Evolutionary conservation across 768 basidiomycete genomes (phyloP).

Genomic region (Boletales sp.): DNA sequence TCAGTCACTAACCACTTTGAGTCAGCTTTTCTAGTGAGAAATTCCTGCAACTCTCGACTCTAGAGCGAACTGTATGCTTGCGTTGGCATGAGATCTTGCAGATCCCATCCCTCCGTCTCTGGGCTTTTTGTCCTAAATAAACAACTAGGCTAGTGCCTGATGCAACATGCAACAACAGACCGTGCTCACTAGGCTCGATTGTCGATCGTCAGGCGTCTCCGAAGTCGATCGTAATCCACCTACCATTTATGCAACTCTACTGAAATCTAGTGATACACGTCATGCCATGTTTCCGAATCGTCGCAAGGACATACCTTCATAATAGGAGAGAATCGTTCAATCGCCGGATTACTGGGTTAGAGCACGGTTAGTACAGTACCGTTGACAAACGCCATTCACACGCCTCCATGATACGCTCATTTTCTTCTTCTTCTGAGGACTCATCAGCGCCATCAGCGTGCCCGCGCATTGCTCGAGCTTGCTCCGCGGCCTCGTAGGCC

Average conservation of each 20-base stretch:
- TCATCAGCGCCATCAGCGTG: no score
- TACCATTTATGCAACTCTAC: conserved; percentile 28
- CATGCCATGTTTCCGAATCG: neutral
- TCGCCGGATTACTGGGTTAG: no score
- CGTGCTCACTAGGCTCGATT: conserved; percentile 18
- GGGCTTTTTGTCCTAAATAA: conserved; percentile 32
- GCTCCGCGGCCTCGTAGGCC: no score
- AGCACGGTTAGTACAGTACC: no score
- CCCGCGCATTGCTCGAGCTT: no score
- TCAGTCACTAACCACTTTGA: conserved; percentile 31
- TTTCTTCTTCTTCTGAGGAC: no score
- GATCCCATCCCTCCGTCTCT: conserved; percentile 39
- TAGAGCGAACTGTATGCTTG: conserved; percentile 39
- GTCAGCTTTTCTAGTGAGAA: conserved; percentile 38
- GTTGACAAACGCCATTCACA: no score
- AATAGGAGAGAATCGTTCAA: no score
- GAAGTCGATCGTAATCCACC: conserved; percentile 9
- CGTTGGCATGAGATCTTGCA: conserved; percentile 38
- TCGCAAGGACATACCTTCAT: no score
- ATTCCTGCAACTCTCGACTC: conserved; percentile 33
- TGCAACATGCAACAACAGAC: no score
- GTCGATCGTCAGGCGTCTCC: neutral
- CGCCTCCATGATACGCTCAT: no score
- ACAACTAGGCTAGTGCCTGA: no score
- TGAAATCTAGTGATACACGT: conserved; percentile 16